These are phyloP conservation scores for Bertia moriformis DNA, from an alignment of 2,329 filamentous ascomycete species.

Conservation along the genomic window DNA sequence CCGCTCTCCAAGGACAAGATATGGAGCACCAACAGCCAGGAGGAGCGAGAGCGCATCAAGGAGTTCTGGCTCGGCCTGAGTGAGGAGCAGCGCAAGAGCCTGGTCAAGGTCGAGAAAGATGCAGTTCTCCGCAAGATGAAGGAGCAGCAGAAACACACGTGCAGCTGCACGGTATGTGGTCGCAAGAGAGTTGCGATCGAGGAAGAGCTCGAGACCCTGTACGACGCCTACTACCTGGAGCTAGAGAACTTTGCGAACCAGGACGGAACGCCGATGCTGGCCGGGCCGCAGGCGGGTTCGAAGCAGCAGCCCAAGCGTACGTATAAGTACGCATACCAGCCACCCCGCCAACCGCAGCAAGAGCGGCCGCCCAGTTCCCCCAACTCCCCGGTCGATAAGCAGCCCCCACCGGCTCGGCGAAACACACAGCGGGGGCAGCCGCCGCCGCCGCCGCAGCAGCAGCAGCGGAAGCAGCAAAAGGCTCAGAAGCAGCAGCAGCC, in stretches of 20 bases:
- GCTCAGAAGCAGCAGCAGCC: too few species aligned
- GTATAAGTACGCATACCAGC: too few species aligned
- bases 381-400: too few species aligned
- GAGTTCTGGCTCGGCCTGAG: constrained; percentile 93
- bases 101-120: constrained; percentile 97
- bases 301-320: too few species aligned
- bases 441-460: too few species aligned
- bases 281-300: too few species aligned
- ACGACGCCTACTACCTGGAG: constrained; percentile 97
- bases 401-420: too few species aligned
- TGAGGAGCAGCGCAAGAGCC: constrained; percentile 83
- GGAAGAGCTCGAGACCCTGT: constrained; percentile 90
- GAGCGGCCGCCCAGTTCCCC: too few species aligned
- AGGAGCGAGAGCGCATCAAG: constrained; percentile 94
- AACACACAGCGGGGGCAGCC: too few species aligned
- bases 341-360: too few species aligned
- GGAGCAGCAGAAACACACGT: constrained; percentile 98
- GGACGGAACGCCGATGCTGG: constrained; percentile 56
- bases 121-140: constrained; percentile 98
- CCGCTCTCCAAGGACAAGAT: constrained; percentile 67
- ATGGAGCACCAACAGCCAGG: constrained; percentile 89
- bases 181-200: constrained; percentile 93
- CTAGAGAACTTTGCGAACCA: constrained; percentile 92
- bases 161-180: constrained; percentile 93
- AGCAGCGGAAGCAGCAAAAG: too few species aligned